These are phyloP conservation scores for Hylodesmum podocarpum DNA, from an alignment of 306 rosid species.

Conservation along the genomic window DNA sequence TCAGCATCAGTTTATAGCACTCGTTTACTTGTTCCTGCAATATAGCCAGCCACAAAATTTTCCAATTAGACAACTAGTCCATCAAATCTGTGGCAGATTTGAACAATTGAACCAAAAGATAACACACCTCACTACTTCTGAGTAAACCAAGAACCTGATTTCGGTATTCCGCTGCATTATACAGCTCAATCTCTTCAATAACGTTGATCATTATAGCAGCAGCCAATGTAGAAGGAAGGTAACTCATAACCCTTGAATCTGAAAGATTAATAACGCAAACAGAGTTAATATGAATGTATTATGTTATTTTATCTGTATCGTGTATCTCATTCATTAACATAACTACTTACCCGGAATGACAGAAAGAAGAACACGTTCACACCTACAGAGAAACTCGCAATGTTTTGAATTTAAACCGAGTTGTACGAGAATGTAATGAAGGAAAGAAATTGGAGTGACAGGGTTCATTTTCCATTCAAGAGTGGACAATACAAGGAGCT, in stretches of 20 bases:
- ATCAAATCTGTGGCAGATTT: neutral
- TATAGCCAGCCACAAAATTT: slow-evolving; percentile 16
- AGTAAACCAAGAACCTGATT: slow-evolving; percentile 55
- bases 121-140: slow-evolving; percentile 56
- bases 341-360: slow-evolving; percentile 56
- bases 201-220: slow-evolving; percentile 72
- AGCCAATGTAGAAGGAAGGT: slow-evolving; percentile 67
- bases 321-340: neutral
- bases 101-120: slow-evolving; percentile 11
- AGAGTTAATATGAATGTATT: neutral
- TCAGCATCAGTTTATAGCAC: slow-evolving; percentile 60
- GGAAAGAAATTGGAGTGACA: slow-evolving; percentile 76
- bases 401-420: slow-evolving; percentile 58
- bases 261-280: slow-evolving; percentile 18
- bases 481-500: slow-evolving; percentile 75
- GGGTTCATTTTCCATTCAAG: slow-evolving; percentile 91
- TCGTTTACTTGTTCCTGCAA: slow-evolving; percentile 60
- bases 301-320: no score
- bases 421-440: slow-evolving; percentile 56
- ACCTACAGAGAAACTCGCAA: slow-evolving; percentile 55
- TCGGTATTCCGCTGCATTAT: slow-evolving; percentile 48
- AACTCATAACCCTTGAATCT: slow-evolving; percentile 66
- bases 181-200: slow-evolving; percentile 58
- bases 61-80: neutral
- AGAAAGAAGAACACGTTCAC: slow-evolving; percentile 62